Evolutionary conservation across 495 filamentous ascomycete genomes (phyloP), one percentile per base, ranked within the genome.

Genomic region (Penicillium simplicissimum): DNA sequence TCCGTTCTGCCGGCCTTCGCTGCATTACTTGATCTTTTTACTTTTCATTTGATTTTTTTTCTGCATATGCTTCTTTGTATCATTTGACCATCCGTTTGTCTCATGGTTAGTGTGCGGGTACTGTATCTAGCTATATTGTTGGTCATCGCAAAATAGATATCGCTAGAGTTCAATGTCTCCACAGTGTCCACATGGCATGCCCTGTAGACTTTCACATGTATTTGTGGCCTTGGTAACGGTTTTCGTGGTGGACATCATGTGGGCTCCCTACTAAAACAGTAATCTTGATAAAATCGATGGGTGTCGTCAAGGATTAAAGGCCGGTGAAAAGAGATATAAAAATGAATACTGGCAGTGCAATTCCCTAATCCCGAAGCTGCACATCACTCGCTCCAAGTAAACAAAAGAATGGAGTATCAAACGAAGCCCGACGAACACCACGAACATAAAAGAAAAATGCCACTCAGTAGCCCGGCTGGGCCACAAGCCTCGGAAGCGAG

Each of bases 81-180:
- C n/a, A 38, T 42, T 60, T 59, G 48, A 36, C 48, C 51, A 42
- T 43, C 37, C 48, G 47, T 33, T 55, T 59, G 45, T 40, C 37
- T 45, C 33, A 36, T 21, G 59, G 43, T 60, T 58, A 37, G 23
- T 53, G 28, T 31, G 15, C 11, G 11, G 63, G 33, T 49, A 43
- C 51, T 70, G 62, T 68, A 71, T 58, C 58, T 71, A 68, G 57
- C 61, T 65, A 45, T 56, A 35, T 59, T 62, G 63, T 64, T 58
- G n/a, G 42, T 64, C 64, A 60, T 64, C 48, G 43, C 52, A 68
- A 55, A 66, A 70, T 71, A 68, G 66, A 71, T 34, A 61, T 35
- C 52, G 51, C 49, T 67, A 57, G 23, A 60, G 31, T 64, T 42
- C n/a, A 36, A 53, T 11, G 9, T 34, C 33, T 21, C 4, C n/a